Percentiles rank a stretch among this genome's conserved stretches.
Conservation (phyloP, 2,329 filamentous ascomycete genomes). For the Dothideomycetes sp. region DNA sequence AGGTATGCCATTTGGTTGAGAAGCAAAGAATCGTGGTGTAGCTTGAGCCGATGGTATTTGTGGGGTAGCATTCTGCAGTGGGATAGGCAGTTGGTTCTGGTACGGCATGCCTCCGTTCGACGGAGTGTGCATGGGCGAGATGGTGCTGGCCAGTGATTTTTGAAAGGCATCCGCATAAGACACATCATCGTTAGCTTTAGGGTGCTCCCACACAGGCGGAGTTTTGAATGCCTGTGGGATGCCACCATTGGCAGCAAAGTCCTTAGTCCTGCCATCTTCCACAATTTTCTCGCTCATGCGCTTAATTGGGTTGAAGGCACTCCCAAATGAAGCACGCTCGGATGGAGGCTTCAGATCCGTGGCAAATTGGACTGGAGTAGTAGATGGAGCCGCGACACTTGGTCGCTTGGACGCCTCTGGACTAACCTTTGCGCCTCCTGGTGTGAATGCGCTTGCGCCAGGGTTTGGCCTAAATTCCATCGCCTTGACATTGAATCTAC, state of each 20-base stretch:
- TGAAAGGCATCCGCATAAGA: slow-evolving; percentile 77
- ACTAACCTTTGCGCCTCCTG: slow-evolving; percentile 43
- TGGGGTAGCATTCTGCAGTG: slow-evolving; percentile 65
- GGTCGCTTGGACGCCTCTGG: slow-evolving; percentile 20
- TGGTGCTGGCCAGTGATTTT: slow-evolving; percentile 40
- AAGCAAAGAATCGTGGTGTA: slow-evolving; percentile 69
- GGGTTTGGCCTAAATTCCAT: slow-evolving; percentile 79
- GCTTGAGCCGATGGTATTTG: slow-evolving; percentile 56
- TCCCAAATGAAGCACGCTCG: slow-evolving; percentile 42
- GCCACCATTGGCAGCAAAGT: slow-evolving; percentile 69
- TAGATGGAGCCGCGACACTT: slow-evolving; percentile 17
- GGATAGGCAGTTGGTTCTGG: slow-evolving; percentile 73
- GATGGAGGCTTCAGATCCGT: slow-evolving; percentile 58
- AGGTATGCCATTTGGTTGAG: slow-evolving; percentile 59
- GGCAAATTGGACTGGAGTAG: slow-evolving; percentile 45
- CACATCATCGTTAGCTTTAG: slow-evolving; percentile 60
- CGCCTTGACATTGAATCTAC: slow-evolving; percentile 50
- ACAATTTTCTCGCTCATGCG: slow-evolving; percentile 53
- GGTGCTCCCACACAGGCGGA: slow-evolving; percentile 68
- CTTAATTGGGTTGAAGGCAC: slow-evolving; percentile 53
- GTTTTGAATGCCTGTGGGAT: slow-evolving; percentile 78
- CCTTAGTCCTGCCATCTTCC: slow-evolving; percentile 40
- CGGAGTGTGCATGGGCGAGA: slow-evolving; percentile 52
- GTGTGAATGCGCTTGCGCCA: slow-evolving; percentile 71
- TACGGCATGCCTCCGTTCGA: slow-evolving; percentile 58